Conservation (phyloP, 805 yeast genomes). For the Barnettozyma sucrosica region DNA sequence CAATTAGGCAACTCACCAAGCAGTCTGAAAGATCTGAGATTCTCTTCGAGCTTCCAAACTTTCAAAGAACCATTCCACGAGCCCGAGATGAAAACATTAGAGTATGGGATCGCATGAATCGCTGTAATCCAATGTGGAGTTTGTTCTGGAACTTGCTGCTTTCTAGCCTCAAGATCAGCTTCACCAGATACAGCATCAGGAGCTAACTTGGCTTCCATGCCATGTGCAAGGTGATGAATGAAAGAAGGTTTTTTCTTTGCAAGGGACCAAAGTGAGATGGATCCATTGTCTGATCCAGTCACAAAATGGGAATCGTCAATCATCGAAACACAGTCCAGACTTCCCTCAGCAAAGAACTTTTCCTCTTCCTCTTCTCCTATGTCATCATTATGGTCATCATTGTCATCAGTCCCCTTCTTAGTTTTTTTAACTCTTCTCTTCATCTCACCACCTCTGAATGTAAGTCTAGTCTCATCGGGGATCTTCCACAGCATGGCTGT, state of each 20-base stretch:
- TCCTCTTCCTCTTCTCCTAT: conserved; percentile 31
- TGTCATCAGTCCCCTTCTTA: conserved; percentile 22
- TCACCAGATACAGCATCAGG: conserved; percentile 54
- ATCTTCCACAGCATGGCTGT: conserved; percentile 97
- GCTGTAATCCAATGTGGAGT: conserved; percentile 87
- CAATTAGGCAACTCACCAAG: conserved; percentile 54
- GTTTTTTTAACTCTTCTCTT: conserved; percentile 32
- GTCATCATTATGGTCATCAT: conserved; percentile 16
- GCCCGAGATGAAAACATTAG: conserved; percentile 81
- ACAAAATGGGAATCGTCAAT: conserved; percentile 87
- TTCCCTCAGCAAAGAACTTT: conserved; percentile 65
- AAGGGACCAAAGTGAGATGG: conserved; percentile 81
- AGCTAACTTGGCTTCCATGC: conserved; percentile 45
- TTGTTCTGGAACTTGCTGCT: conserved; percentile 55
- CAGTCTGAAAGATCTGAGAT: conserved; percentile 51
- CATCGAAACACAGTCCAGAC: conserved; percentile 87
- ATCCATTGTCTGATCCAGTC: conserved; percentile 95
- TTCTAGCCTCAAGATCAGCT: conserved; percentile 29
- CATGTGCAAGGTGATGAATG: conserved; percentile 72
- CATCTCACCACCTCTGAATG: conserved; percentile 85
- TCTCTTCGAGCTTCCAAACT: conserved; percentile 71
- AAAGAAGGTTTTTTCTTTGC: conserved; percentile 84
- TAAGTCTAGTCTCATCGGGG: conserved; percentile 88
- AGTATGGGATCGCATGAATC: conserved; percentile 74
- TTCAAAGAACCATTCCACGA: conserved; percentile 78